Conservation (phyloP, 2,329 filamentous ascomycete species). For the Cercospora beticola region DNA sequence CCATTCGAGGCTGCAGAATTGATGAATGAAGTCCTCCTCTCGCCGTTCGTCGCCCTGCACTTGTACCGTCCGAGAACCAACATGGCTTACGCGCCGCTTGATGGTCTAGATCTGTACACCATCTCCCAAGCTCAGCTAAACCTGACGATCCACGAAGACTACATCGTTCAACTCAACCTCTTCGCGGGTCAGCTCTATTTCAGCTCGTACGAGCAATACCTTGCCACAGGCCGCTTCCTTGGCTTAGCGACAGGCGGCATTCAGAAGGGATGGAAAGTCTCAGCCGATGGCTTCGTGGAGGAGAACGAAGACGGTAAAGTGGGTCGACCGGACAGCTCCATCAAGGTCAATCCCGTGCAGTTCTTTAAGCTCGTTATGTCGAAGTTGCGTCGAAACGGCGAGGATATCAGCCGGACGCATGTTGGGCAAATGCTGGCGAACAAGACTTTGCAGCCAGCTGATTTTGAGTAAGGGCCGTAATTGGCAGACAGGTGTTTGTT, state of each 20-base stretch:
- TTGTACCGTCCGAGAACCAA: slow-evolving; percentile 54
- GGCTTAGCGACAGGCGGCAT: slow-evolving; percentile 42
- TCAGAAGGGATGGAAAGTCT: slow-evolving; percentile 19
- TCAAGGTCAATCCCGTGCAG: slow-evolving; percentile 24
- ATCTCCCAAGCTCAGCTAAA: slow-evolving; percentile 31
- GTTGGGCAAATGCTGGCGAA: slow-evolving; percentile 28
- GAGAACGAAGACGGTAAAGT: slow-evolving; percentile 17
- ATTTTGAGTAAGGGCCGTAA: not conserved
- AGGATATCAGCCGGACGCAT: slow-evolving; percentile 31
- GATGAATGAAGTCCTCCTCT: slow-evolving; percentile 42
- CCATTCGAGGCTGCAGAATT: slow-evolving; percentile 60
- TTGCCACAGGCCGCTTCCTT: slow-evolving; percentile 52
- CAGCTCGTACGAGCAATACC: slow-evolving; percentile 55
- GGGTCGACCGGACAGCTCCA: slow-evolving; percentile 17
- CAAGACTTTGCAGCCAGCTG: slow-evolving; percentile 3
- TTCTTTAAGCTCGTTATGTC: slow-evolving; percentile 30
- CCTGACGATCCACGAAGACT: slow-evolving; percentile 24
- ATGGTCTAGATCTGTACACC: slow-evolving; percentile 49
- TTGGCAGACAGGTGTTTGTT: not conserved
- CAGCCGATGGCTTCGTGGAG: slow-evolving; percentile 29
- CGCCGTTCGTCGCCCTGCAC: slow-evolving; percentile 40
- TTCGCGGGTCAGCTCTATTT: slow-evolving; percentile 70
- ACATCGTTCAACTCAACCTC: slow-evolving; percentile 57
- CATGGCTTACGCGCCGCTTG: slow-evolving; percentile 42
- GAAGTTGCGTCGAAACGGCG: slow-evolving; percentile 27